phyloP scores from a whole-genome alignment of 805 yeast species.

The Metschnikowia lunata region DNA sequence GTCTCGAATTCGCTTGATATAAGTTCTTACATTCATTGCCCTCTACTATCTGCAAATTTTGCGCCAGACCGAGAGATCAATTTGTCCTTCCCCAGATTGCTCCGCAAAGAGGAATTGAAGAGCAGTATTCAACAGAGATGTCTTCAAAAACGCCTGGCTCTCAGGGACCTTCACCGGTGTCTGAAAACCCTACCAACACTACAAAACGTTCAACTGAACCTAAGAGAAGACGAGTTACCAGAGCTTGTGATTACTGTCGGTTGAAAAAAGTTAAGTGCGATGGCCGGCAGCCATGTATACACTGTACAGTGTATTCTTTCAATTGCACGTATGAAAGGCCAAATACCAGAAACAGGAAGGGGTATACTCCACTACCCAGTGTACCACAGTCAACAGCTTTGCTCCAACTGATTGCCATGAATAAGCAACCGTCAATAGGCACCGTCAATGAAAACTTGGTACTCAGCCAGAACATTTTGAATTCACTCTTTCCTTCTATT shows the following conservation, averaged over 20 bases:
- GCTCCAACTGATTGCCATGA: slow-evolving; percentile 17
- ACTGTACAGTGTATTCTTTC: slow-evolving; percentile 82
- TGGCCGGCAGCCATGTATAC: slow-evolving; percentile 73
- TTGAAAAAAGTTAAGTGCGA: slow-evolving; percentile 76
- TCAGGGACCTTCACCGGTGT: no score
- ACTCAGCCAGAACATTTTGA: slow-evolving; percentile 33
- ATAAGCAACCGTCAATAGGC: slow-evolving; percentile 10
- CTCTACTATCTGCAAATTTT: no score
- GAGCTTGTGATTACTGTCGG: slow-evolving; percentile 76
- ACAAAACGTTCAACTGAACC: slow-evolving; percentile 4
- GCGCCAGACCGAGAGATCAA: no score
- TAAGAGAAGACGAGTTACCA: slow-evolving; percentile 60
- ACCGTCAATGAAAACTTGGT: slow-evolving; percentile 15
- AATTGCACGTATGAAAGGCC: slow-evolving; percentile 85
- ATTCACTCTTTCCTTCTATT: slow-evolving; percentile 33
- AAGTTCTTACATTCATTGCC: no score
- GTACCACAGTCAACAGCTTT: slow-evolving; percentile 18
- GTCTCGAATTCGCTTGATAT: no score
- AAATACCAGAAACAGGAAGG: slow-evolving; percentile 47
- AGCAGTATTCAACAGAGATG: no score
- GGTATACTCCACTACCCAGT: slow-evolving; percentile 12
- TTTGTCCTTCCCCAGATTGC: no score
- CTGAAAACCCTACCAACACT: no score
- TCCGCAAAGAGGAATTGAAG: no score
- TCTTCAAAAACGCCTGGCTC: no score